Evolutionary conservation across 495 filamentous ascomycete genomes (phyloP), one percentile per base, ranked within the genome.

Genomic region (Trichoderma erinaceum): DNA sequence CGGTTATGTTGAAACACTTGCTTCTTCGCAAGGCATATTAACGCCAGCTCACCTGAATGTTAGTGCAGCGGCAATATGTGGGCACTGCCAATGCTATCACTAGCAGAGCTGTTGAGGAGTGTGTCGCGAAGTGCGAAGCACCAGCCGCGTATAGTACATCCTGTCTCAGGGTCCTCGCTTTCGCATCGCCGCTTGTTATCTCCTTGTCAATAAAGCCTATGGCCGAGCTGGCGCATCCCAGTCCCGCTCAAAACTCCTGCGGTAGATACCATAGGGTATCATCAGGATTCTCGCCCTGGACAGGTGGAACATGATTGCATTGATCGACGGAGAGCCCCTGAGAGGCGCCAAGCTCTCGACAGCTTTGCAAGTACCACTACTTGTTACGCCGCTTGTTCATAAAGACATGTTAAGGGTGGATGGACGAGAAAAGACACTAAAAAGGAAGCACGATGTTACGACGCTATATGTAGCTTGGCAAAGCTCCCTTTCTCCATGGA

Each of bases 321-420:
- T 61, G 56, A 61, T 61, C 56, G 56, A 52, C 48, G 25, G 23
- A 32, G 29, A 61, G 56, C 56, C 56, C 56, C 56, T 61, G 56
- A 61, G 29, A 13, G 25, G 56, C 56, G 56, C 27, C 56, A 32
- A 61, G 56, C 23, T 61, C 29, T 25, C 29, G 13, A 61, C 18
- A 25, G 56, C 56, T 52, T 52, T 15, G 35, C 29, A 12, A 38
- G 35, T 38, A 38, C 35, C 0, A 5, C 29, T 29, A 29, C 29
- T 29, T 38, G 8, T 38, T 38, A 38, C 8, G 35, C 35, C 35
- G 35, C 35, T 38, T 6, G 35, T 7, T 10, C 35, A 2, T 10
- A 38, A 38, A 7, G 35, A 38, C 5, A 38, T 38, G 5, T 10
- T 10, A 61, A 6, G 25, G 56, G 21, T 23, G 16, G 48, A 23